These are phyloP conservation scores for Neospora caninum DNA, from an alignment of 169 alveolate species.

Conservation along the genomic window DNA sequence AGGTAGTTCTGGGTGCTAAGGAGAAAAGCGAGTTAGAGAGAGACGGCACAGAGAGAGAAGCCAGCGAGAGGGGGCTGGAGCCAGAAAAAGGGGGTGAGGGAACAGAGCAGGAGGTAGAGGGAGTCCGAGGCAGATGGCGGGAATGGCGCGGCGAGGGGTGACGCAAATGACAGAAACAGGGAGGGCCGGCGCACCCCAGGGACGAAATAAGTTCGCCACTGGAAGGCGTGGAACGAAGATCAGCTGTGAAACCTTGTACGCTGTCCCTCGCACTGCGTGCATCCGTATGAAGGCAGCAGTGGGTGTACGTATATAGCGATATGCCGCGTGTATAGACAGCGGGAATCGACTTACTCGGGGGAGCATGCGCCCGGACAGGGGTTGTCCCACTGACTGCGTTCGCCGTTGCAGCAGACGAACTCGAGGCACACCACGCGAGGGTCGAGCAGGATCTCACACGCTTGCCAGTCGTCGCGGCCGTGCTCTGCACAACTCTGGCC, in stretches of 20 bases:
- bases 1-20: not conserved
- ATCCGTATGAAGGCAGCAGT: no score
- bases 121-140: no score
- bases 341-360: not conserved
- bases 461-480: conserved; percentile 24
- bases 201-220: not conserved
- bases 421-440: not conserved
- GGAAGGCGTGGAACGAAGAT: not conserved
- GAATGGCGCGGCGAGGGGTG: no score
- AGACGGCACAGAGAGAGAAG: not conserved
- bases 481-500: not conserved
- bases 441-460: conserved; percentile 1
- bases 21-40: not conserved
- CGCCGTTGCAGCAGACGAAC: conserved; percentile 29
- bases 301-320: no score
- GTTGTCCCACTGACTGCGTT: conserved; percentile 29
- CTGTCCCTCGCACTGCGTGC: no score
- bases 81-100: not conserved
- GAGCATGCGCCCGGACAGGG: not conserved
- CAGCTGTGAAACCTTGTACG: no score
- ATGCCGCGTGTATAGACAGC: no score
- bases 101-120: not conserved
- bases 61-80: not conserved
- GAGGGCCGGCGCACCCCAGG: not conserved
- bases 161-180: no score